Evolutionary conservation across 2,329 filamentous ascomycete genomes (phyloP).

Genomic region (Botrytis squamosa): DNA sequence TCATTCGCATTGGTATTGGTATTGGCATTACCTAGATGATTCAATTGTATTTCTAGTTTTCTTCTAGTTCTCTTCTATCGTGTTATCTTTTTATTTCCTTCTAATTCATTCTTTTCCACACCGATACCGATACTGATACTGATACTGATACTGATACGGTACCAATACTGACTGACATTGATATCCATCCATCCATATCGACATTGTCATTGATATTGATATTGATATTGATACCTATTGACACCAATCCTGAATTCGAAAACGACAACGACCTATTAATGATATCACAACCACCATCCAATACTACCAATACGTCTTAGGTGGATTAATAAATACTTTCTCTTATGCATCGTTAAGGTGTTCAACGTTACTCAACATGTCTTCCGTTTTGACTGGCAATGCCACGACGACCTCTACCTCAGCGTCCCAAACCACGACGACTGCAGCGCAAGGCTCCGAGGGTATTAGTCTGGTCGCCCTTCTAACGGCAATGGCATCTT

Average conservation of each 20-base stretch:
- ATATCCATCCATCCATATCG: background rate
- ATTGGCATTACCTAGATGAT: constrained; percentile 1
- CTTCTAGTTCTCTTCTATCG: background rate
- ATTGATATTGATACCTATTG: background rate
- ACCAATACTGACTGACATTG: background rate
- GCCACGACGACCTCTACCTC: constrained; percentile 10
- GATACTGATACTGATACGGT: background rate
- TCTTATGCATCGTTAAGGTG: constrained; percentile 15
- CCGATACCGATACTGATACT: background rate
- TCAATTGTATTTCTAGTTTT: background rate
- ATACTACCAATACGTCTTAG: background rate
- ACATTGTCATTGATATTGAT: background rate
- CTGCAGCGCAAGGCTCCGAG: constrained; percentile 29
- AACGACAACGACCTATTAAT: background rate
- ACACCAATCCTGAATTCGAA: background rate
- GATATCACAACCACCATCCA: background rate
- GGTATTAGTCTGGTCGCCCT: constrained; percentile 39
- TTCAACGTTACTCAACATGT: constrained; percentile 17
- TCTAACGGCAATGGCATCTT: constrained; percentile 37
- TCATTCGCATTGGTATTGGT: background rate
- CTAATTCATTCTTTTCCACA: background rate
- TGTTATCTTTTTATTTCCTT: background rate
- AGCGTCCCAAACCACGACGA: background rate
- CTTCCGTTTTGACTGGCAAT: constrained; percentile 6
- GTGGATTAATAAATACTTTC: background rate